A percentile compares a stretch with the other conserved stretches of the same genome.
phyloP scores from a whole-genome alignment of 768 basidiomycete genomes.

The Albatrellus ellisii region DNA sequence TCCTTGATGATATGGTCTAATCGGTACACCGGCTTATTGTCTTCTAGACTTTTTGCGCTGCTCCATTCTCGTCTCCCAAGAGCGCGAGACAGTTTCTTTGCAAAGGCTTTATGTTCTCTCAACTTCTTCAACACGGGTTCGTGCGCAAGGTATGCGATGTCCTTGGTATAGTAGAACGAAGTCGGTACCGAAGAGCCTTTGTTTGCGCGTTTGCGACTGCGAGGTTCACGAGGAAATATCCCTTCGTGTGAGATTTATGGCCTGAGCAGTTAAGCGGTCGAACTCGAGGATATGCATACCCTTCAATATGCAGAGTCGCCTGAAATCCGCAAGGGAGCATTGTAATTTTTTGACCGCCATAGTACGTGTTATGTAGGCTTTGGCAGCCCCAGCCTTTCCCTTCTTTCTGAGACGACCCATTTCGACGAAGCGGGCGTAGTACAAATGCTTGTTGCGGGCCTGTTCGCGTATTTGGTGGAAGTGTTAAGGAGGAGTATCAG shows the following conservation, averaged over 20 bases:
- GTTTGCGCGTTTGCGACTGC: constrained; percentile 84
- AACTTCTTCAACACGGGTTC: constrained; percentile 91
- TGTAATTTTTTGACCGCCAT: constrained; percentile 91
- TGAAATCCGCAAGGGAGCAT: constrained; percentile 93
- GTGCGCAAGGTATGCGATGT: constrained; percentile 93
- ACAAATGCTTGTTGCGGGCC: no score
- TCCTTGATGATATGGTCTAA: constrained; percentile 98
- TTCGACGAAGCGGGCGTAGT: background rate
- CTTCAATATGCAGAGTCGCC: constrained; percentile 93
- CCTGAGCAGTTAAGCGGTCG: background rate
- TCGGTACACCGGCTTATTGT: constrained; percentile 82
- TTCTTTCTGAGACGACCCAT: constrained; percentile 78
- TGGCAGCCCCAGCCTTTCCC: constrained; percentile 85
- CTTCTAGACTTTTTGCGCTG: constrained; percentile 85
- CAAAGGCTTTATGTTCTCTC: constrained; percentile 95
- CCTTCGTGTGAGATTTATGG: constrained; percentile 34
- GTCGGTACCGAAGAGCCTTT: constrained; percentile 96
- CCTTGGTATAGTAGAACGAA: constrained; percentile 97
- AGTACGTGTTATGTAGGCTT: constrained; percentile 84
- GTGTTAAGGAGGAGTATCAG: no score
- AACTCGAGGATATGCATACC: constrained; percentile 39
- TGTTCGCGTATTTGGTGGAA: no score
- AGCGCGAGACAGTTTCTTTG: constrained; percentile 89
- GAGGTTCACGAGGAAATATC: constrained; percentile 95
- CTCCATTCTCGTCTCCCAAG: constrained; percentile 93